Evolutionary conservation across 2,329 filamentous ascomycete genomes (phyloP).

Genomic region (Daldinia eschscholtzii): DNA sequence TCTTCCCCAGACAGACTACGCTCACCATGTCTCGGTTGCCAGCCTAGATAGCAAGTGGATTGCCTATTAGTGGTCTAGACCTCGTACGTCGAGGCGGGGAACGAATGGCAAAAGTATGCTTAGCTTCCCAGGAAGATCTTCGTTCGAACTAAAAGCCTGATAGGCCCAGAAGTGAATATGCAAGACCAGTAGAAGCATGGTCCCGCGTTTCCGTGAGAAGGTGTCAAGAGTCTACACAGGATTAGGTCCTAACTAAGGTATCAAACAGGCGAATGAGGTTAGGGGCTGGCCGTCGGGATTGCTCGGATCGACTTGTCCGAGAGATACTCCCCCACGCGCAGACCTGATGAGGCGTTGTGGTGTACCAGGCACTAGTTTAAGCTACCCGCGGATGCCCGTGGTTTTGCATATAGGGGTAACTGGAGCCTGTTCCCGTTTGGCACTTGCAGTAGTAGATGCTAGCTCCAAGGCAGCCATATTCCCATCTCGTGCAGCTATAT

Average conservation of each 20-base stretch:
- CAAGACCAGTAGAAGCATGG: conserved; percentile 44
- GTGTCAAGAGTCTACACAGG: conserved; percentile 20
- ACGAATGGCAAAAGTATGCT: conserved; percentile 33
- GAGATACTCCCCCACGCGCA: conserved; percentile 11
- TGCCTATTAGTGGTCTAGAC: conserved; percentile 29
- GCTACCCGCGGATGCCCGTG: conserved; percentile 23
- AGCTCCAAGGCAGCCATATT: conserved; percentile 18
- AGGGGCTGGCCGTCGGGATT: conserved; percentile 15
- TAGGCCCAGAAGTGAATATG: conserved; percentile 33
- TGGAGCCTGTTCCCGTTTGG: conserved; percentile 5
- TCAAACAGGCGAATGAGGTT: conserved; percentile 35
- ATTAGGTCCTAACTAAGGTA: conserved; percentile 19
- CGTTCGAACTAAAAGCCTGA: conserved; percentile 33
- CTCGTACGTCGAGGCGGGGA: conserved; percentile 36
- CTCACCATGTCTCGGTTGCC: conserved; percentile 38
- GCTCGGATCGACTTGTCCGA: conserved; percentile 8
- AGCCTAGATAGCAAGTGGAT: conserved; percentile 14
- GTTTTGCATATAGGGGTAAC: conserved; percentile 24
- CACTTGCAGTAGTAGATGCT: conserved; percentile 17
- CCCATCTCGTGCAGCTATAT: conserved; percentile 19
- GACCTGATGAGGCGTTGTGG: conserved; percentile 7
- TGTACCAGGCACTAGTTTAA: conserved; percentile 16
- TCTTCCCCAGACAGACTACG: conserved; percentile 30
- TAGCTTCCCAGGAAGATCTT: conserved; percentile 37
- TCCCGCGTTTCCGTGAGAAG: conserved; percentile 41